Evolutionary conservation across 2,329 filamentous ascomycete species (phyloP), one percentile per base, ranked within the genome.

Genomic region (Ophiosphaerella narmari): DNA sequence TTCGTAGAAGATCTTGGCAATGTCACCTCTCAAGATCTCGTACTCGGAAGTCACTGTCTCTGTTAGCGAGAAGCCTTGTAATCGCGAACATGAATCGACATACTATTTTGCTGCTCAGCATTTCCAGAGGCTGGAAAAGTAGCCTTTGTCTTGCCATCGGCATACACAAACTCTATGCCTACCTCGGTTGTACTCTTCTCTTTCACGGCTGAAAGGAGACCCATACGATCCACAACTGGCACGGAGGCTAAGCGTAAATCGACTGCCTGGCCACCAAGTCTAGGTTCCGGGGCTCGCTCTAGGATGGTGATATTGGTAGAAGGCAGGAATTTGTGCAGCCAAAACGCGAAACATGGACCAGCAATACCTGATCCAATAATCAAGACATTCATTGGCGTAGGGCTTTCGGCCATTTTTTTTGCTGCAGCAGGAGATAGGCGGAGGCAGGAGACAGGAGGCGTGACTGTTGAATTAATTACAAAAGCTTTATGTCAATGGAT

Each of bases 11-110:
- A 85, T 70, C 9, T 71, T 66, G 4, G 77, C 76, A n/a, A 86
- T 60, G 44, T 84, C 80, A 0, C 80, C 82, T 7, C 83, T 74
- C 75, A 86, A 80, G 41, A 86, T 80, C 69, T 86, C 84, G 51
- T 76, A 84, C 48, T 86, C 83, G 50, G 77, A 79, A 0, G 79
- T 82, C 38, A 81, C 71, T 57, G n/a, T 8, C 0, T 23, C 1
- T 29, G 31, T 54, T 32, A 54, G 13, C n/a, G 24, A 23, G 8
- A n/a, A 23, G 35, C 1, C 29, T 13, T 2, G 12, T 4, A 1
- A 24, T n/a, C 5, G 11, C 8, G 21, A 29, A 38, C 32, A 14
- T 6, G 38, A n/a, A 23, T 21, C 7, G 9, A 43, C 44, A 26
- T n/a, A 42, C 41, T 50, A 4, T 64, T 68, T n/a, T 77, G 82